Percentiles rank a stretch among this genome's conserved stretches.
These are phyloP conservation scores for Gaeumannomyces tritici DNA, from an alignment of 2,329 filamentous ascomycete species.

Conservation along the genomic window DNA sequence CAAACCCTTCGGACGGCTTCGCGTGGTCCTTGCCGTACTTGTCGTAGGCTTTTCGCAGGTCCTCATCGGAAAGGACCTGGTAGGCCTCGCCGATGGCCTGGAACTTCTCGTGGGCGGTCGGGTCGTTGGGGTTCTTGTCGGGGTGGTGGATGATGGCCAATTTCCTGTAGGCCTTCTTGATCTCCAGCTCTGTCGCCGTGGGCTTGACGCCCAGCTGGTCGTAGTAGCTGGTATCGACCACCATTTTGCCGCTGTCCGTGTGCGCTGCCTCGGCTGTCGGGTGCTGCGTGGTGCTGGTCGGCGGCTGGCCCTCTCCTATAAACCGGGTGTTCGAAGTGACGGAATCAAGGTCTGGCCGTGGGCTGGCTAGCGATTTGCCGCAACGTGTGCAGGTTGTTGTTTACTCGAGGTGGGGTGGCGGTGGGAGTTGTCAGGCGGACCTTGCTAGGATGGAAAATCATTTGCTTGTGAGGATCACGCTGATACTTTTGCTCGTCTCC, in stretches of 20 bases:
- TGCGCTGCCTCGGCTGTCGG: too few species aligned
- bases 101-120: constrained; percentile 87
- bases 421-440: not conserved
- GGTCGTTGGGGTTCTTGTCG: constrained; percentile 97
- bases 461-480: not conserved
- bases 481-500: not conserved
- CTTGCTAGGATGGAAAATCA: not conserved
- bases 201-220: constrained; percentile 77
- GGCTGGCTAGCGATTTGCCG: not conserved
- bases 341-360: not conserved
- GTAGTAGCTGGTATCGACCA: constrained; percentile 82
- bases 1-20: constrained; percentile 83
- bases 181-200: constrained; percentile 80
- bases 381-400: not conserved
- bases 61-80: constrained; percentile 76
- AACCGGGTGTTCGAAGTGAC: not conserved
- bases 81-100: constrained; percentile 72
- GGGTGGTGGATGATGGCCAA: constrained; percentile 90
- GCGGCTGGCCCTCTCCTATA: not conserved
- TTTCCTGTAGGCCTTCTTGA: constrained; percentile 95
- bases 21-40: constrained; percentile 95
- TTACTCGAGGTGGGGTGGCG: not conserved
- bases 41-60: constrained; percentile 87
- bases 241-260: constrained; percentile 55
- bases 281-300: not conserved